phyloP scores from a whole-genome alignment of 169 alveolate genomes.

The Babesia divergens region DNA sequence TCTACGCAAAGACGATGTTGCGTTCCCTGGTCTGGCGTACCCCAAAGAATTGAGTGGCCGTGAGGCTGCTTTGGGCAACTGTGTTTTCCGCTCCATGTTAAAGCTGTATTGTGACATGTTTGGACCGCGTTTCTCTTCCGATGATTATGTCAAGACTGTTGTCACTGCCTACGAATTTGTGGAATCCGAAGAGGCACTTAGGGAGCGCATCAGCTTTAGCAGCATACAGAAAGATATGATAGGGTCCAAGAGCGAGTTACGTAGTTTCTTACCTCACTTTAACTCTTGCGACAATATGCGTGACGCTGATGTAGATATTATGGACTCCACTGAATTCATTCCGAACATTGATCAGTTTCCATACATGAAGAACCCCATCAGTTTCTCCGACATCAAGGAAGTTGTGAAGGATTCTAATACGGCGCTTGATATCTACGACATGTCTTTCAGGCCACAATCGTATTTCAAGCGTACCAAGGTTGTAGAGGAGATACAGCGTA shows the following conservation, averaged over 20 bases:
- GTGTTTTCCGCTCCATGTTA: constrained; percentile 55
- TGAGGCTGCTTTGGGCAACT: constrained; percentile 43
- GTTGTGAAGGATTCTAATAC: constrained; percentile 10
- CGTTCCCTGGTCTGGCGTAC: constrained; percentile 44
- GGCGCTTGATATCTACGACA: constrained; percentile 12
- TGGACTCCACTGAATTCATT: neutral
- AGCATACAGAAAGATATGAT: constrained; percentile 21
- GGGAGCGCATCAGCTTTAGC: constrained; percentile 29
- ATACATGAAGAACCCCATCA: neutral
- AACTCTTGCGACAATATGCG: neutral
- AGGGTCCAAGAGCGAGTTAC: neutral
- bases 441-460: neutral
- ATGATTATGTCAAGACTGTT: constrained; percentile 20
- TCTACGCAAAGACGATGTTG: neutral
- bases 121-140: constrained; percentile 5
- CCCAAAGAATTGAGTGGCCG: constrained; percentile 26
- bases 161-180: constrained; percentile 38
- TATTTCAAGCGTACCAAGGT: neutral
- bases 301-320: constrained; percentile 1
- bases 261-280: neutral
- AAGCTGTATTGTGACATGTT: constrained; percentile 55
- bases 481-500: neutral
- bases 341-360: neutral
- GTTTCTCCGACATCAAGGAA: neutral
- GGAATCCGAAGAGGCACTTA: constrained; percentile 27